A percentile compares a stretch with the other conserved stretches of the same genome.
phyloP scores from a whole-genome alignment of 1,139 yeast genomes.

The Yamadazyma siamensis region DNA sequence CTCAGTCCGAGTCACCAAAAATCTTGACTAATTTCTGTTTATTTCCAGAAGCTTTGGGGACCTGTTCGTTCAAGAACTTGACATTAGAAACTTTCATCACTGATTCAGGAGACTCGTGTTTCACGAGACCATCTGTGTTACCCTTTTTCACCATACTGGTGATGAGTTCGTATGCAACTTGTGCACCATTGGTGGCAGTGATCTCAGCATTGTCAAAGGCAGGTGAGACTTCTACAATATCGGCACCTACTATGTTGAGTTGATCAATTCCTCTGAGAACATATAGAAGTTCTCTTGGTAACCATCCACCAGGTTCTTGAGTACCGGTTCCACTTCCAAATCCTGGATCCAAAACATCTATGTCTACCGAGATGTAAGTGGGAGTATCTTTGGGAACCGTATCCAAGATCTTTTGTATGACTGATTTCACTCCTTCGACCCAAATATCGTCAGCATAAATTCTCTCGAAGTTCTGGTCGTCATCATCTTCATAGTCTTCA shows the following conservation, averaged over 20 bases:
- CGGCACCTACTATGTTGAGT: constrained; percentile 71
- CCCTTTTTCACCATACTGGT: constrained; percentile 74
- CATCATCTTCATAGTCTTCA: constrained; percentile 65
- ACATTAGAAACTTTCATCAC: constrained; percentile 3
- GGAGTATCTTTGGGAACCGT: constrained; percentile 56
- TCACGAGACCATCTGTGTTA: constrained; percentile 12
- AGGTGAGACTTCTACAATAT: constrained; percentile 75
- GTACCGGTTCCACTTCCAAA: constrained; percentile 84
- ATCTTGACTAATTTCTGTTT: constrained; percentile 6
- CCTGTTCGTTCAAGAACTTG: constrained; percentile 1
- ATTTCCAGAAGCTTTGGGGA: constrained; percentile 6
- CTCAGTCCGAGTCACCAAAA: too few relatives aligned
- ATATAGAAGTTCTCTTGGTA: constrained; percentile 69
- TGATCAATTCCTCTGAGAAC: constrained; percentile 56
- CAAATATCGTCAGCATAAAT: constrained; percentile 71
- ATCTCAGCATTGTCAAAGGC: constrained; percentile 70
- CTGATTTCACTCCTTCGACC: constrained; percentile 54
- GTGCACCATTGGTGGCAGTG: constrained; percentile 76
- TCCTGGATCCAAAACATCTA: constrained; percentile 80
- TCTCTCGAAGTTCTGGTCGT: constrained; percentile 58
- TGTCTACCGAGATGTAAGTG: constrained; percentile 70
- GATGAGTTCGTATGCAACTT: constrained; percentile 64
- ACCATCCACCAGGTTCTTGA: constrained; percentile 78
- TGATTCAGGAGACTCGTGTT: constrained; percentile 1
- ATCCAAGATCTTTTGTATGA: constrained; percentile 47